Evolutionary conservation across 192 early-diverging fungal species (phyloP).

Genomic region (Coemansia sp.): DNA sequence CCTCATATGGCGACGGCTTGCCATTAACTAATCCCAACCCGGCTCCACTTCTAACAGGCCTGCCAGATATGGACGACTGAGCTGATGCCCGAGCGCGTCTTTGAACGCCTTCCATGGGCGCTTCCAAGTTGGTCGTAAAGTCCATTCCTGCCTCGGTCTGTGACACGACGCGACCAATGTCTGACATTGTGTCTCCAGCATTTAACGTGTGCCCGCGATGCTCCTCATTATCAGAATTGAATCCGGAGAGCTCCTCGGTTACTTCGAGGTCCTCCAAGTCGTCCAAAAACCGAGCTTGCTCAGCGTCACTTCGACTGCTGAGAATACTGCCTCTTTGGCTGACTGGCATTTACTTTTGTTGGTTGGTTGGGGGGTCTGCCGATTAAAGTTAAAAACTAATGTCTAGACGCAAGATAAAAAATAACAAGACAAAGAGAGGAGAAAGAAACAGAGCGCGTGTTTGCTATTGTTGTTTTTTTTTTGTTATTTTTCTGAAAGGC

Average conservation of each 20-base stretch:
- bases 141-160: slow-evolving; percentile 38
- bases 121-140: slow-evolving; percentile 31
- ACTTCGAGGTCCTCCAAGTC: not conserved
- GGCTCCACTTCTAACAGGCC: not conserved
- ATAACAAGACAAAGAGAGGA: not conserved
- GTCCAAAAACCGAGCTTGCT: not conserved
- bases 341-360: not conserved
- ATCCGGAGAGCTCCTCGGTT: slow-evolving; percentile 23
- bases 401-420: not conserved
- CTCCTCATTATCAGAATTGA: not conserved
- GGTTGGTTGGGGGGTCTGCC: not conserved
- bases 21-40: not conserved
- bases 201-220: slow-evolving; percentile 9
- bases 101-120: slow-evolving; percentile 34
- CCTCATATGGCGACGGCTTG: slow-evolving; percentile 7
- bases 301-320: not conserved
- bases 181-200: slow-evolving; percentile 24
- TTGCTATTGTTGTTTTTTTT: not conserved
- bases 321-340: not conserved
- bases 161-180: slow-evolving; percentile 38
- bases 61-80: not conserved
- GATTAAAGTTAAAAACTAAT: not conserved
- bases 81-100: not conserved
- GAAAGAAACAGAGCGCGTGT: not conserved
- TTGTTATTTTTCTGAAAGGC: no score